Conservation (phyloP, 805 yeast genomes). For the Hanseniaspora guilliermondii region DNA sequence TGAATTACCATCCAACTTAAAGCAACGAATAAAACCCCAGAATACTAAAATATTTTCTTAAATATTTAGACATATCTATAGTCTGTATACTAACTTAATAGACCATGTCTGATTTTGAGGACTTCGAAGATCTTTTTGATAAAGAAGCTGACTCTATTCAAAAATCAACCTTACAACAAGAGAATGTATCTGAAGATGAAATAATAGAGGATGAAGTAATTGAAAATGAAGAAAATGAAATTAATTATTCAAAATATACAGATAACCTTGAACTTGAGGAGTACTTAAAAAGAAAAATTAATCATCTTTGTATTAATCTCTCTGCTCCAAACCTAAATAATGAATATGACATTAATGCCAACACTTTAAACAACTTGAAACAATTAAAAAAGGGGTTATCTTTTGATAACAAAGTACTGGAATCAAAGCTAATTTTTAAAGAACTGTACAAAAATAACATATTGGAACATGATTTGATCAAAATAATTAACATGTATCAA, state of each 20-base stretch:
- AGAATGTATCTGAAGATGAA: neutral
- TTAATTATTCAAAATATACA: neutral
- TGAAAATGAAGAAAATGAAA: neutral
- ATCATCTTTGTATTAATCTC: constrained; percentile 5
- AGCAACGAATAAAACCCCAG: no score
- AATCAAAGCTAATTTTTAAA: constrained; percentile 68
- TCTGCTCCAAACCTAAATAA: neutral
- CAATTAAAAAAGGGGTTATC: constrained; percentile 84
- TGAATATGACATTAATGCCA: constrained; percentile 67
- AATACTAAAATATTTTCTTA: no score
- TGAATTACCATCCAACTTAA: no score
- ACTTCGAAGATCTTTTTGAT: constrained; percentile 10
- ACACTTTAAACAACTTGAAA: constrained; percentile 60
- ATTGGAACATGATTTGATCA: constrained; percentile 57
- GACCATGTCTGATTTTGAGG: constrained; percentile 12
- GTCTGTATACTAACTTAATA: no score
- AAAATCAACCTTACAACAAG: neutral
- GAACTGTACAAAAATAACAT: constrained; percentile 75
- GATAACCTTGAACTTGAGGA: constrained; percentile 8
- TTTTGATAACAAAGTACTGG: constrained; percentile 61
- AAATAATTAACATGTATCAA: constrained; percentile 41
- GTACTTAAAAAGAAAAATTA: constrained; percentile 9
- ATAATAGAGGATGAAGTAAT: neutral
- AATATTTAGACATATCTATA: no score
- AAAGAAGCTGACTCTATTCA: constrained; percentile 7